Conservation (phyloP, 1,284 basidiomycete species). For the Moniliella sp. region DNA sequence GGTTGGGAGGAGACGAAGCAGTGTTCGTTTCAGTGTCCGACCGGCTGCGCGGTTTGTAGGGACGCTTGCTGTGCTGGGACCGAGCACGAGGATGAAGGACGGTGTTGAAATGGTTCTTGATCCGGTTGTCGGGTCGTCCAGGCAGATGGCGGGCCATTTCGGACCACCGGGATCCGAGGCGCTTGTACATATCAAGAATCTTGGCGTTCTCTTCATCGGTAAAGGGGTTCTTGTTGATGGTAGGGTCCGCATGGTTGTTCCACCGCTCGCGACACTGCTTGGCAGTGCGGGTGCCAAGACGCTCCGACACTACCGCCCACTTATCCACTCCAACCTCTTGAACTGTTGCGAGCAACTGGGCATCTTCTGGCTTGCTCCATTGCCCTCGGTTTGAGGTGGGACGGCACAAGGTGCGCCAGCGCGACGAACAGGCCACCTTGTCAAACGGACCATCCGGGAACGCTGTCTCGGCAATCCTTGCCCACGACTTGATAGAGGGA, state of each 20-base stretch:
- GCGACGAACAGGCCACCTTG: slow-evolving; percentile 5
- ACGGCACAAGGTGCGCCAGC: slow-evolving; percentile 5
- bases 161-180: slow-evolving; percentile 18
- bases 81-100: no score
- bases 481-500: slow-evolving; percentile 8
- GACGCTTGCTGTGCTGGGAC: no score
- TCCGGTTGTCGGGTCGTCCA: slow-evolving; percentile 25
- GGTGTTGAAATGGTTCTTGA: slow-evolving; percentile 28
- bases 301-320: slow-evolving; percentile 19
- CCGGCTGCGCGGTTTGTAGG: no score
- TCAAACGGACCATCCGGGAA: slow-evolving; percentile 9
- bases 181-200: slow-evolving; percentile 12
- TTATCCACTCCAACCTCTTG: slow-evolving; percentile 14
- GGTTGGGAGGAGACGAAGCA: no score
- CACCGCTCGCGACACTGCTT: slow-evolving; percentile 28
- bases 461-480: slow-evolving; percentile 3
- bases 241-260: slow-evolving; percentile 26
- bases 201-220: slow-evolving; percentile 16
- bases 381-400: slow-evolving; percentile 11
- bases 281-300: slow-evolving; percentile 13
- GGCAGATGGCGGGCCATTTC: slow-evolving; percentile 23
- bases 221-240: slow-evolving; percentile 20
- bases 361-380: slow-evolving; percentile 16
- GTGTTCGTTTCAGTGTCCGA: no score
- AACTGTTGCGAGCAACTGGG: slow-evolving; percentile 9